Evolutionary conservation across 257 asterid genomes (phyloP).

Genomic region (Penstemon newberryi): DNA sequence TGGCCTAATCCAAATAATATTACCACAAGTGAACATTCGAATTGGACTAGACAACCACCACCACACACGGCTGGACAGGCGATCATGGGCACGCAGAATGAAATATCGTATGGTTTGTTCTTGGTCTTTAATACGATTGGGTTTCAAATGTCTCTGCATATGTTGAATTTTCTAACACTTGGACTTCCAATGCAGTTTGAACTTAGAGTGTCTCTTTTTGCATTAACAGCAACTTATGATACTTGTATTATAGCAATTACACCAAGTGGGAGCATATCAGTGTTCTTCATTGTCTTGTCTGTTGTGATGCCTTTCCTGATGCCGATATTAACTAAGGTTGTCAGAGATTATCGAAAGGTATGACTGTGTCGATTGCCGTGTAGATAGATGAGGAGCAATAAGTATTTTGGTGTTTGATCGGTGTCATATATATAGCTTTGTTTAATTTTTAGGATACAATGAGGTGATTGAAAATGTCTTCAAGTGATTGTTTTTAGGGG

Average conservation of each 20-base stretch:
- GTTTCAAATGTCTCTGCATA: conserved; percentile 30
- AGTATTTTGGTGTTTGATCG: neutral
- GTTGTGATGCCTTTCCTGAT: conserved; percentile 14
- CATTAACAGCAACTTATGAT: conserved; percentile 31
- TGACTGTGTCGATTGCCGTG: neutral
- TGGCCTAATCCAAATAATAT: neutral
- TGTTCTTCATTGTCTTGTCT: conserved; percentile 8
- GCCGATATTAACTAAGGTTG: neutral
- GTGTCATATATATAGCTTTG: neutral
- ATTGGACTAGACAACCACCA: neutral
- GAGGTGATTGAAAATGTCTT: neutral
- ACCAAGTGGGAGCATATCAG: conserved; percentile 11
- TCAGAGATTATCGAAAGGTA: conserved; percentile 16
- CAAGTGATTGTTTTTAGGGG: too few relatives aligned
- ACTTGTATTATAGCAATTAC: conserved; percentile 29
- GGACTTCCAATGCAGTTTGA: conserved; percentile 37
- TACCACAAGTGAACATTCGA: neutral
- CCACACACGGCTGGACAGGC: conserved; percentile 35
- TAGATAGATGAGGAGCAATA: neutral
- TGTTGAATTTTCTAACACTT: conserved; percentile 29
- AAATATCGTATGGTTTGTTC: conserved; percentile 18
- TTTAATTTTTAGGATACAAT: neutral
- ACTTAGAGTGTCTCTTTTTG: conserved; percentile 30
- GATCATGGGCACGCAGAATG: conserved; percentile 29
- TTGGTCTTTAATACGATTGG: conserved; percentile 39